These are phyloP conservation scores for Dryadomyces sulphureus DNA, from an alignment of 2,329 filamentous ascomycete species.

Conservation along the genomic window DNA sequence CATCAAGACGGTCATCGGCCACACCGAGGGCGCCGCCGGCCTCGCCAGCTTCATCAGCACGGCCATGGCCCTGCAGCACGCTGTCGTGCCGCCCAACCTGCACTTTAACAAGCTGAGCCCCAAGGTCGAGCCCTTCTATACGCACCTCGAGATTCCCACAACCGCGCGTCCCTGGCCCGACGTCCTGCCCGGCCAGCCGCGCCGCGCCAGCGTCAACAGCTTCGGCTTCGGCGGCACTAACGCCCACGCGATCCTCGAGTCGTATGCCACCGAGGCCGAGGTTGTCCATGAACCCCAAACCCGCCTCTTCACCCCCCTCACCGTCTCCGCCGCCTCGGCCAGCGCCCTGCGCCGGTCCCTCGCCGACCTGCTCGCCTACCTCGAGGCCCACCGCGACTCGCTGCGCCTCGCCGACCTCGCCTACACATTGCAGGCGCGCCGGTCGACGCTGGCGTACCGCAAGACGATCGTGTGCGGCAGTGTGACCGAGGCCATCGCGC, in stretches of 20 bases:
- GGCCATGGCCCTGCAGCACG: constrained; percentile 16
- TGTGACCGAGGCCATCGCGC: not conserved
- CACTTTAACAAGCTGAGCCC: constrained; percentile 15
- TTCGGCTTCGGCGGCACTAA: constrained; percentile 45
- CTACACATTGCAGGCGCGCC: constrained; percentile 11
- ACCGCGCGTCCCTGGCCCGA: constrained; percentile 6
- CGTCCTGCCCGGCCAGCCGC: constrained; percentile 15
- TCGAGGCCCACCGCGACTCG: not conserved
- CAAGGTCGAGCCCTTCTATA: constrained; percentile 13
- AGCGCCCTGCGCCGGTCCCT: not conserved
- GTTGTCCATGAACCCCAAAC: not conserved
- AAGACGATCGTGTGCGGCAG: not conserved
- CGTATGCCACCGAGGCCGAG: not conserved
- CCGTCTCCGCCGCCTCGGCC: not conserved
- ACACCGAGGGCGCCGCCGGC: constrained; percentile 10
- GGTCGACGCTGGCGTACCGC: constrained; percentile 6
- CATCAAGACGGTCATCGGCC: constrained; percentile 17
- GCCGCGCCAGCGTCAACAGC: constrained; percentile 32
- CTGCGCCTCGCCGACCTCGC: constrained; percentile 7
- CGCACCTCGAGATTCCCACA: constrained; percentile 12
- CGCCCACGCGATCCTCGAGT: constrained; percentile 33
- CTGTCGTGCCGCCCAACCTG: constrained; percentile 16
- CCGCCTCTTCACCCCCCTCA: not conserved
- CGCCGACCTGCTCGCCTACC: not conserved
- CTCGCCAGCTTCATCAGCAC: constrained; percentile 18